Conservation (phyloP, 2,329 filamentous ascomycete species). For the Fusarium algeriense region DNA sequence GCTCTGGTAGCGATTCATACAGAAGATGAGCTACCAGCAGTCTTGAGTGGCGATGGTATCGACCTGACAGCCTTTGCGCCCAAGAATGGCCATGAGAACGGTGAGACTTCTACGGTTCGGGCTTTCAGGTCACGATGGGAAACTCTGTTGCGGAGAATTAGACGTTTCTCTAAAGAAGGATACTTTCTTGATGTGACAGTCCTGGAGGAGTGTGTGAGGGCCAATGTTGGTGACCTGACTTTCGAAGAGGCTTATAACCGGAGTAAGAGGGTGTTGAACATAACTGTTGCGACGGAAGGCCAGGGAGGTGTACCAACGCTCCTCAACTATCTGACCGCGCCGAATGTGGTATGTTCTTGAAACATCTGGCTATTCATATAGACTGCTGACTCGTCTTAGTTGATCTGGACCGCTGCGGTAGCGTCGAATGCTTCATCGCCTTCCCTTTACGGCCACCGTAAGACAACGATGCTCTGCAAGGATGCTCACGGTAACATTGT, state of each 20-base stretch:
- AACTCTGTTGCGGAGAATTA: slow-evolving; percentile 74
- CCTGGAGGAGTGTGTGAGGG: slow-evolving; percentile 84
- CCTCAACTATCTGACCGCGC: slow-evolving; percentile 92
- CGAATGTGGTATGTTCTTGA: slow-evolving; percentile 79
- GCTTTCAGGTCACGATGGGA: slow-evolving; percentile 60
- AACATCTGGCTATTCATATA: background rate
- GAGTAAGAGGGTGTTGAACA: slow-evolving; percentile 90
- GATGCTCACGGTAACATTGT: slow-evolving; percentile 78
- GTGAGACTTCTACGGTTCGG: slow-evolving; percentile 52
- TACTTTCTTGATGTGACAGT: slow-evolving; percentile 87
- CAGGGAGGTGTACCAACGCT: slow-evolving; percentile 83
- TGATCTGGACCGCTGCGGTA: slow-evolving; percentile 84
- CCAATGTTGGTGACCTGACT: slow-evolving; percentile 88
- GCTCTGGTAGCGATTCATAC: slow-evolving; percentile 89
- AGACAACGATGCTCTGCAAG: slow-evolving; percentile 79
- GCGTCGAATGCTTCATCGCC: slow-evolving; percentile 78
- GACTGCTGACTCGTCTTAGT: slow-evolving; percentile 55
- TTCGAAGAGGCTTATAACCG: slow-evolving; percentile 92
- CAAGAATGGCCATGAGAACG: slow-evolving; percentile 48
- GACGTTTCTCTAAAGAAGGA: slow-evolving; percentile 78
- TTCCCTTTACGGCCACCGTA: slow-evolving; percentile 73
- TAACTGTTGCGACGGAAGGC: slow-evolving; percentile 83
- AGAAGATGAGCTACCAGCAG: slow-evolving; percentile 82
- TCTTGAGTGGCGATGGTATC: slow-evolving; percentile 83
- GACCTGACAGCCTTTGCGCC: slow-evolving; percentile 82